Conservation (phyloP, 169 alveolate genomes). For the Plasmodium inui region DNA sequence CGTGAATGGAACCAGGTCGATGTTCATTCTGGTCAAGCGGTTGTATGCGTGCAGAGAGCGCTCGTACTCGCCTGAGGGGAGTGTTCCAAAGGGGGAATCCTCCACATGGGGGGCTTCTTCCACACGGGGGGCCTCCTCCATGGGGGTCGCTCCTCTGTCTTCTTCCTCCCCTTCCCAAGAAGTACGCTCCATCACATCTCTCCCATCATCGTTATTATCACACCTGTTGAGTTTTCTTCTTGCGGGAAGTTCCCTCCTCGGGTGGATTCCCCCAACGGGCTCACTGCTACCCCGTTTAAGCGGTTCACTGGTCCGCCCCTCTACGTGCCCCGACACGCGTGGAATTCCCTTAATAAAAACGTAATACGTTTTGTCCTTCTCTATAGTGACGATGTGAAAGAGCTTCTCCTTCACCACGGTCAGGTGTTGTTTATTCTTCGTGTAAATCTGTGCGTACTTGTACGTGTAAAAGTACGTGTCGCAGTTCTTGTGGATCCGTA, state of each 20-base stretch:
- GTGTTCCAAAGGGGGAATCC: not conserved
- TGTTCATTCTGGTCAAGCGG: not conserved
- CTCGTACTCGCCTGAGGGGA: not conserved
- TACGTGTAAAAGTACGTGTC: constrained; percentile 33
- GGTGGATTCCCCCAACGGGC: not conserved
- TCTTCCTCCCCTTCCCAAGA: not conserved
- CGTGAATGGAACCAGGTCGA: not conserved
- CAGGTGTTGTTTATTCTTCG: not conserved
- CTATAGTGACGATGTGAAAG: constrained; percentile 18
- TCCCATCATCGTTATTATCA: not conserved
- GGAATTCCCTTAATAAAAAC: constrained; percentile 35
- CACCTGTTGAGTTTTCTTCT: not conserved
- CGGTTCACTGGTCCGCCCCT: no score
- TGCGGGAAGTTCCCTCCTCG: not conserved
- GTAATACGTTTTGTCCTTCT: constrained; percentile 46
- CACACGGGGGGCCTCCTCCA: not conserved
- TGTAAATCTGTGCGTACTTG: not conserved
- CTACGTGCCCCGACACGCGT: not conserved
- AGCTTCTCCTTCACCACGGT: constrained; percentile 16
- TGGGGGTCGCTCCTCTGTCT: not conserved
- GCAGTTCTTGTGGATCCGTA: constrained; percentile 25
- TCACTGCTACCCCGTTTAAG: no score
- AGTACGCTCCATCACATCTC: not conserved
- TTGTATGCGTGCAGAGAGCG: not conserved
- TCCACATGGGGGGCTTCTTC: not conserved